Conservation (phyloP, 2,329 filamentous ascomycete species). For the Ophiosphaerella narmari region DNA sequence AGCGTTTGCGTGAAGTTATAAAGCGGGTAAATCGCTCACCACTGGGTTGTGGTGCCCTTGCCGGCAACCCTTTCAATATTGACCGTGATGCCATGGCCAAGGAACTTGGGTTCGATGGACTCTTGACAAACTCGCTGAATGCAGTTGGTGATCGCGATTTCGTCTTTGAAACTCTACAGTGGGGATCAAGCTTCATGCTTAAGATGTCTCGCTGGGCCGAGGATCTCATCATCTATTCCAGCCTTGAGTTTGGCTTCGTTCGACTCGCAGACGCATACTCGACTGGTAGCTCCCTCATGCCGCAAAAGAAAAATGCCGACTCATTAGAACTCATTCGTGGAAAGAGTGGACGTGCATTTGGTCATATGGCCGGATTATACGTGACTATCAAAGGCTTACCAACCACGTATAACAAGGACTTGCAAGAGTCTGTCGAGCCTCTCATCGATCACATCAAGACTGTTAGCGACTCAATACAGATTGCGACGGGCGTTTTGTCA, state of each 20-base stretch:
- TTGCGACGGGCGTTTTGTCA: constrained; percentile 78
- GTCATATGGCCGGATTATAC: constrained; percentile 80
- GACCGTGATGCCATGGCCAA: constrained; percentile 78
- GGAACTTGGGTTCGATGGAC: constrained; percentile 78
- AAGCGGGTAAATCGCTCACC: constrained; percentile 74
- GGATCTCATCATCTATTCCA: constrained; percentile 83
- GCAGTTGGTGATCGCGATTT: constrained; percentile 81
- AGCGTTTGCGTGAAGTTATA: constrained; percentile 74
- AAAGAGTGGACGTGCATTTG: constrained; percentile 76
- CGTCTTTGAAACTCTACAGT: constrained; percentile 79
- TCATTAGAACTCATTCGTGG: constrained; percentile 76
- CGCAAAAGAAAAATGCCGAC: constrained; percentile 84
- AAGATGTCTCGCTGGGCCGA: constrained; percentile 82
- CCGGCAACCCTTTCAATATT: constrained; percentile 81
- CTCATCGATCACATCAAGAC: constrained; percentile 85
- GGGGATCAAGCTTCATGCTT: constrained; percentile 76
- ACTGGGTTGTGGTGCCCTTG: constrained; percentile 76
- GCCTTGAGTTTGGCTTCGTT: constrained; percentile 76
- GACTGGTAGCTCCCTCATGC: constrained; percentile 78
- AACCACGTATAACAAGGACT: constrained; percentile 86
- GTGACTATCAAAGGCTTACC: constrained; percentile 77
- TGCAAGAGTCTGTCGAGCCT: constrained; percentile 88
- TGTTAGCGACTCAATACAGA: constrained; percentile 77
- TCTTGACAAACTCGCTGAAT: constrained; percentile 78
- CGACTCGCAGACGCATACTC: constrained; percentile 78